Base-by-base conservation (phyloP, 2,329 filamentous ascomycete species). In the Exophiala spinifera region DNA sequence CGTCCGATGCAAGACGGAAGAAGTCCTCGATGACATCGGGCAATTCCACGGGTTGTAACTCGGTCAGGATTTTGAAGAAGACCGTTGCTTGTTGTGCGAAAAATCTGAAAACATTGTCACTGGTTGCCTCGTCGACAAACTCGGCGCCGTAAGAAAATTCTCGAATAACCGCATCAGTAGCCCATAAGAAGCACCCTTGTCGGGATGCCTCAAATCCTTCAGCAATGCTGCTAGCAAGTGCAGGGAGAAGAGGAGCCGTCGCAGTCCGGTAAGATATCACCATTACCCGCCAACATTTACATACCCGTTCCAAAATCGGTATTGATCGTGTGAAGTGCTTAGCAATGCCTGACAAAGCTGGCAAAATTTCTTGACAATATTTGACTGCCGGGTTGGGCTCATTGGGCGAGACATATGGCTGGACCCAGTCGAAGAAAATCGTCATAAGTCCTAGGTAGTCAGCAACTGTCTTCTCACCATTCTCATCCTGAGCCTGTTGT, bases 101-200 rank as follows among this genome's bases (percentile, higher is more conserved):
- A 74, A 99, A 99, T 54, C 83, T 82, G 73, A 95, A 99, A 52
- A 99, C 95, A 61, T 88, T 88, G 51, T 90, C 85, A 14, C 88
- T 89, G 4, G 90, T 95, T n/a, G 81, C 77, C 47, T 86, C 80
- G 51, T 92, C 87, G 17, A 97, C 88, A 57, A 88, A 84, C 63
- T 96, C 91, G 39, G 88, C 84, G 39, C 92, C 91, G 64, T 95
- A 89, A 0, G 90, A 94, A 68, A 97, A 99, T 70, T 99, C 94
- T 55, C 94, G 87, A 25, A 99, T 81, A 59, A 99, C 95, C 7
- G 92, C 90, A 61, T 91, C 89, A 1, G 92, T 96, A 1, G 94
- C 92, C 94, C 94, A 99, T n/a, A 99, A 79, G 79, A 99, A 99
- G 70, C 92, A 96, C 11, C 94, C 94, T 72, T 99, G 92, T 57